These are phyloP conservation scores for Orbilia ellipsospora DNA, from an alignment of 2,329 filamentous ascomycete species.

Conservation along the genomic window DNA sequence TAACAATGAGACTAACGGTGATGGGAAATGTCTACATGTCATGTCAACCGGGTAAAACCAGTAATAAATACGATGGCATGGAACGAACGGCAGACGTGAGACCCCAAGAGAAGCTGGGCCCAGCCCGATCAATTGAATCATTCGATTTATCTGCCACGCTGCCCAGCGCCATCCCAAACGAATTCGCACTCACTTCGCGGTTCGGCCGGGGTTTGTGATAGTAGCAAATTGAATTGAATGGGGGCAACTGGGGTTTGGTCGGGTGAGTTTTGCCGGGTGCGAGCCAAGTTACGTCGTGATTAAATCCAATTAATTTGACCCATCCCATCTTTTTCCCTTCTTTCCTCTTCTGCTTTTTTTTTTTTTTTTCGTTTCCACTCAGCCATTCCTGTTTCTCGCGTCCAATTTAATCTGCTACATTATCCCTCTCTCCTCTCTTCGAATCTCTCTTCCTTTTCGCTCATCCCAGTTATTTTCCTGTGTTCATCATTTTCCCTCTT, in stretches of 20 bases:
- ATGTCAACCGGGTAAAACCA: too few species aligned
- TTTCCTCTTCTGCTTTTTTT: neutral
- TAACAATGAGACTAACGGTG: neutral
- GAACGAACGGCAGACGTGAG: too few species aligned
- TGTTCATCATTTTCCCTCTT: neutral
- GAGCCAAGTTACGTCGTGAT: neutral
- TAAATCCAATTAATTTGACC: neutral
- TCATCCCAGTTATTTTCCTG: neutral
- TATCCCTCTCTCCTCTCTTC: slow-evolving; percentile 12
- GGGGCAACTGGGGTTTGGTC: neutral
- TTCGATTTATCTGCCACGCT: slow-evolving; percentile 10
- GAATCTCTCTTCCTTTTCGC: neutral
- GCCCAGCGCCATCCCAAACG: neutral
- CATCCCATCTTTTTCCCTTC: neutral
- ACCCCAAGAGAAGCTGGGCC: too few species aligned
- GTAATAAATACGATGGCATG: too few species aligned
- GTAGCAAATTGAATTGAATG: too few species aligned
- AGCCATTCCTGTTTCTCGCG: slow-evolving; percentile 10
- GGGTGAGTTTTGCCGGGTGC: slow-evolving; percentile 2
- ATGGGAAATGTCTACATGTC: too few species aligned
- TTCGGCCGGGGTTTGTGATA: slow-evolving; percentile 7
- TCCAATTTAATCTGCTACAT: slow-evolving; percentile 3
- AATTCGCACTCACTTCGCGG: neutral
- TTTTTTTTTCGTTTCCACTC: slow-evolving; percentile 1
- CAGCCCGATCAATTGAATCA: too few species aligned